These are phyloP conservation scores for Hyphopichia wangnamkhiaoensis DNA, from an alignment of 1,139 yeast genomes.

Conservation along the genomic window DNA sequence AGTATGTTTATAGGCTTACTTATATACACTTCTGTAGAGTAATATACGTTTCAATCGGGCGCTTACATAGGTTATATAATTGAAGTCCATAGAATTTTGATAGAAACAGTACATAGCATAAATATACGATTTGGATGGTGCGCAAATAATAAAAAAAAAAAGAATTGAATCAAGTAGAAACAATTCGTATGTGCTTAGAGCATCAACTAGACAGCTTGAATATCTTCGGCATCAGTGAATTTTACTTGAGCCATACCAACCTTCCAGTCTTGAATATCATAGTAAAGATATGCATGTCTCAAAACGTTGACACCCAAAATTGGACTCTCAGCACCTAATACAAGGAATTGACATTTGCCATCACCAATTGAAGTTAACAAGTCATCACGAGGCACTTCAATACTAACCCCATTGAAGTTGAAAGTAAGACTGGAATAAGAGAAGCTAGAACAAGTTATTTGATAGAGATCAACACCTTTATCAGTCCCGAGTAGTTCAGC, in stretches of 20 bases:
- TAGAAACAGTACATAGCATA: slow-evolving; percentile 22
- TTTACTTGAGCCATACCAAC: not conserved
- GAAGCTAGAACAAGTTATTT: not conserved
- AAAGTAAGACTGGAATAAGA: slow-evolving; percentile 23
- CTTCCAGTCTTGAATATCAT: not conserved
- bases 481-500: not conserved
- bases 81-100: not conserved
- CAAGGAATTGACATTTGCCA: too few relatives aligned
- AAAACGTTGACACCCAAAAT: too few relatives aligned
- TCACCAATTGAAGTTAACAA: too few relatives aligned
- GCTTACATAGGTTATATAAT: not conserved
- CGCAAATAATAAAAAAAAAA: too few relatives aligned
- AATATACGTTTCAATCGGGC: too few relatives aligned
- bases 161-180: too few relatives aligned
- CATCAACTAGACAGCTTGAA: too few relatives aligned
- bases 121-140: slow-evolving; percentile 49
- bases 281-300: not conserved
- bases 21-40: too few relatives aligned
- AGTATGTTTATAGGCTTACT: too few relatives aligned
- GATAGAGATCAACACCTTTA: not conserved
- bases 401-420: slow-evolving; percentile 25
- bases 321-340: too few relatives aligned
- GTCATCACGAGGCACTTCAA: slow-evolving; percentile 27
- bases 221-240: too few relatives aligned
- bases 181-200: too few relatives aligned